phyloP scores from a whole-genome alignment of 805 yeast genomes.

The Jamesozyma rosinii region DNA sequence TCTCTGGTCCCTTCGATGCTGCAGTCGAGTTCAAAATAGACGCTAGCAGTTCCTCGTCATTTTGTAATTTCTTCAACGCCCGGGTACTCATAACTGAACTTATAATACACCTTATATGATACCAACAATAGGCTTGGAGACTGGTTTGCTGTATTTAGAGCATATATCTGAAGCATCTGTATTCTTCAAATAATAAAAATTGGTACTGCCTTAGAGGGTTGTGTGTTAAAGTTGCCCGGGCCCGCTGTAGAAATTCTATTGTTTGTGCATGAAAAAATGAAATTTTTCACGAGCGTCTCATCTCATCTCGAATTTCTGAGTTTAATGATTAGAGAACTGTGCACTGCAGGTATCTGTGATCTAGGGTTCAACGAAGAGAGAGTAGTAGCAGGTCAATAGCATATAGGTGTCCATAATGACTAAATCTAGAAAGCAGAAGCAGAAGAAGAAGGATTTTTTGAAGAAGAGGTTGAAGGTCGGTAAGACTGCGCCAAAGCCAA shows the following conservation, averaged over 20 bases:
- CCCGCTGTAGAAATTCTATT: too few relatives aligned
- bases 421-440: conserved; percentile 32
- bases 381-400: too few relatives aligned
- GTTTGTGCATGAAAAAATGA: too few relatives aligned
- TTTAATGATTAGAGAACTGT: neutral
- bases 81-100: conserved; percentile 31
- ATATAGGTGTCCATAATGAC: conserved; percentile 22
- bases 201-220: too few relatives aligned
- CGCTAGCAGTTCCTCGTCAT: conserved; percentile 23
- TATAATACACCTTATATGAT: too few relatives aligned
- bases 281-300: neutral
- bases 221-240: too few relatives aligned
- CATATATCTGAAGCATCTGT: neutral
- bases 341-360: too few relatives aligned
- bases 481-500: conserved; percentile 60
- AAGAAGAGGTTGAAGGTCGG: conserved; percentile 78
- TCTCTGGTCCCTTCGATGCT: neutral
- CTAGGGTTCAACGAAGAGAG: too few relatives aligned
- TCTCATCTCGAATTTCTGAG: neutral
- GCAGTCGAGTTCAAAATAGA: conserved; percentile 12
- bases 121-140: too few relatives aligned
- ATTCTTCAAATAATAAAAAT: too few relatives aligned
- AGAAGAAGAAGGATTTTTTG: conserved; percentile 41
- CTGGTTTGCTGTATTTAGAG: neutral
- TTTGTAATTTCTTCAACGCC: conserved; percentile 30